Conservation (phyloP, 2,329 filamentous ascomycete species). For the Alternaria sp. region DNA sequence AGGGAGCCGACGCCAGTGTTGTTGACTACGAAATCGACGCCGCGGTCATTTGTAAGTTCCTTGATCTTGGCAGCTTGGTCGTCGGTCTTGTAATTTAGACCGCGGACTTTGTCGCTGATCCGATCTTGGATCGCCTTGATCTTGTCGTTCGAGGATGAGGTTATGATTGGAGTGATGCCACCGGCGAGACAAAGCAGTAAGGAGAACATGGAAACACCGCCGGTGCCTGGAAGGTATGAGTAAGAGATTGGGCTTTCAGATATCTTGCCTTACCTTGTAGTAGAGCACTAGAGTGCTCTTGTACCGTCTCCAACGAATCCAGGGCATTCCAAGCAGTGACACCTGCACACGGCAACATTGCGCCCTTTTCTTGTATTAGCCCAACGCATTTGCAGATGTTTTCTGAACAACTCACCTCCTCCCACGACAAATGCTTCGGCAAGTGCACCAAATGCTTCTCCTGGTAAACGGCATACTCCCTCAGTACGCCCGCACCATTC, state of each 20-base stretch:
- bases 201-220: conserved; percentile 50
- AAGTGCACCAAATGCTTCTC: conserved; percentile 33
- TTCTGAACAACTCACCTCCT: conserved; percentile 25
- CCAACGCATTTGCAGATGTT: neutral
- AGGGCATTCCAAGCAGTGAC: conserved; percentile 35
- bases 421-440: conserved; percentile 32
- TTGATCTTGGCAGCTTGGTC: conserved; percentile 63
- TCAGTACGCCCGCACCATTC: conserved; percentile 25
- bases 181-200: conserved; percentile 34
- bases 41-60: conserved; percentile 50
- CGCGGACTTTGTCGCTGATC: conserved; percentile 24
- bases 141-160: conserved; percentile 63
- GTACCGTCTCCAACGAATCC: conserved; percentile 16
- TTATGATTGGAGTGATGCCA: conserved; percentile 59
- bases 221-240: conserved; percentile 35
- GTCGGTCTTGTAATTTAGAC: conserved; percentile 66
- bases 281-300: conserved; percentile 17
- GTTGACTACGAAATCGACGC: conserved; percentile 57
- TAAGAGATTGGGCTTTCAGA: neutral
- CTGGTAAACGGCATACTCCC: conserved; percentile 33
- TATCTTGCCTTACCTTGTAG: conserved; percentile 10
- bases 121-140: conserved; percentile 54
- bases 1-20: conserved; percentile 29
- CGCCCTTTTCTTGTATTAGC: conserved; percentile 9
- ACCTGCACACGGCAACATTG: conserved; percentile 32